Base-by-base conservation (phyloP, 768 basidiomycete species). In the Boletus edulis region DNA sequence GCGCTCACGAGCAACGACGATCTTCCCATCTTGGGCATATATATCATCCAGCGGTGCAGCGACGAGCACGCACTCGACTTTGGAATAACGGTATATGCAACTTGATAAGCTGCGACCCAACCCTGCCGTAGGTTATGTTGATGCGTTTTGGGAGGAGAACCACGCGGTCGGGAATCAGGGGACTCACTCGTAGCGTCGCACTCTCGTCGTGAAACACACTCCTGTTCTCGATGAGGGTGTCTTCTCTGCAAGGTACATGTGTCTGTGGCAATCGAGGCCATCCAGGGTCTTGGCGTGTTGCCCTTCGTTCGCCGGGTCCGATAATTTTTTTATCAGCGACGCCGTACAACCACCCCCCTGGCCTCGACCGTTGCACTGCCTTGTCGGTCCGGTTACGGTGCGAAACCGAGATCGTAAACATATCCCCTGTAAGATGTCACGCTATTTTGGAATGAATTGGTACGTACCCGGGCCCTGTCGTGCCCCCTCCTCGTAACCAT, bases 1-100 rank as follows among this genome's bases (percentile, higher is more conserved):
- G 12, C 6, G 22, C 34, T 35, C 34, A 35, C 37, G 39, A 31
- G 34, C 58, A 47, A 20, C 54, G 54, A 54, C 52, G 58, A 55
- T 58, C 56, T 11, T 47, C 34, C 40, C 18, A 37, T 34, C 14
- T 17, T 32, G 40, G 29, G 39, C 27, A 35, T 45, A 58, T 31
- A 35, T 45, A 58, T 31, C 55, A 45, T 47, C 18, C 2, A 29
- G 22, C 40, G 32, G 20, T 15, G 45, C 41, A 27, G 17, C 22
- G 27, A 45, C 29, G 0, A 7, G 51, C 32, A 48, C 39, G 40
- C 11, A 18, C 29, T 29, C 1, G 29, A 29, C 31, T 6, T 47
- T 34, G 18, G 49, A 31, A 29, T 11, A 14, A 44, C 13, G 3
- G 18, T 34, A 31, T 24, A 41, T 9, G 32, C 39, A 32, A 32